Conservation (phyloP, 2,329 filamentous ascomycete genomes). For the Alternaria dauci region DNA sequence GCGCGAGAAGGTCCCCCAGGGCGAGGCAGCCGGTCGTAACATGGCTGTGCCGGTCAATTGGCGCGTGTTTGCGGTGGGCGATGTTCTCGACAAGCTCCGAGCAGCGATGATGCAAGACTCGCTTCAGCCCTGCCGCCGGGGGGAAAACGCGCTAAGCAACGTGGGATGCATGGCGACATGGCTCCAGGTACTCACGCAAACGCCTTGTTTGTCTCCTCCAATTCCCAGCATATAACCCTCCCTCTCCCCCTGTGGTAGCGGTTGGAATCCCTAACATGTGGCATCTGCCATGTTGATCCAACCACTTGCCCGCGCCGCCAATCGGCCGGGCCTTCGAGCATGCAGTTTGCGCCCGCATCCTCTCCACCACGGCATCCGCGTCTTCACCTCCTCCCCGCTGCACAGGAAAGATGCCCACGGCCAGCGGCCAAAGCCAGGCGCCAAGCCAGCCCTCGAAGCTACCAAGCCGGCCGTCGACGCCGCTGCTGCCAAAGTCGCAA, state of each 20-base stretch:
- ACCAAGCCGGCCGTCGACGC: constrained; percentile 32
- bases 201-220: background rate
- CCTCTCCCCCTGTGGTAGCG: background rate
- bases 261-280: constrained; percentile 30
- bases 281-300: constrained; percentile 45
- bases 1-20: constrained; percentile 33
- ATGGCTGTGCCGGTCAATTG: constrained; percentile 42
- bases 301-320: constrained; percentile 47
- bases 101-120: constrained; percentile 24
- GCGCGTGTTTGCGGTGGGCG: constrained; percentile 19
- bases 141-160: constrained; percentile 10
- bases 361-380: constrained; percentile 41
- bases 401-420: constrained; percentile 55
- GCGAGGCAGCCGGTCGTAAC: constrained; percentile 43
- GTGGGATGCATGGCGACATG: constrained; percentile 12
- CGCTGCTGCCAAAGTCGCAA: constrained; percentile 32
- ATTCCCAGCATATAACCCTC: constrained; percentile 11
- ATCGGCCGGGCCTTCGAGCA: constrained; percentile 37
- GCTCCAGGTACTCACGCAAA: constrained; percentile 8
- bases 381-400: constrained; percentile 56
- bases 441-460: constrained; percentile 31
- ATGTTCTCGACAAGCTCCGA: constrained; percentile 3
- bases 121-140: constrained; percentile 13
- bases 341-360: constrained; percentile 29
- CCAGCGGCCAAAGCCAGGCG: constrained; percentile 39